A percentile compares a stretch with the other conserved stretches of the same genome.
These are phyloP conservation scores for Eutreptiella sp. DNA, from an alignment of 208 protist genomes.

Conservation along the genomic window DNA sequence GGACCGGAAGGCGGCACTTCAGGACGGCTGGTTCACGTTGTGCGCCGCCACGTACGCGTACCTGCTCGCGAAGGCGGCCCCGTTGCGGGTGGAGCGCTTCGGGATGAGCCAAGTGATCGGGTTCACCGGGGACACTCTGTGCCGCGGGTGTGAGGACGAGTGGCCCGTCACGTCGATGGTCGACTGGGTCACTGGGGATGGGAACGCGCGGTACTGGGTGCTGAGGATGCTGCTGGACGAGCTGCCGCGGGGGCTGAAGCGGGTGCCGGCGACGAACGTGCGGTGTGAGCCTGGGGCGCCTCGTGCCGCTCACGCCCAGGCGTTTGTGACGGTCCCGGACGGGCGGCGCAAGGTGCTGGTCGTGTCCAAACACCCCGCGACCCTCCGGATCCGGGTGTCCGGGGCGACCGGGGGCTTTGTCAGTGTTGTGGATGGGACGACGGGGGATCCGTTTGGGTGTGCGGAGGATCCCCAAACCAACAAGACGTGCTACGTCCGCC, in stretches of 20 bases:
- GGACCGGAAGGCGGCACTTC: too few relatives aligned
- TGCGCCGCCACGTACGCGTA: conserved; percentile 1
- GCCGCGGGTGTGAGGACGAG: neutral
- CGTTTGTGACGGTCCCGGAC: neutral
- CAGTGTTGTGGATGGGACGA: neutral
- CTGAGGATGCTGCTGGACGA: conserved; percentile 17
- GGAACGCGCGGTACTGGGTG: conserved; percentile 20
- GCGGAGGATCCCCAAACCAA: too few relatives aligned
- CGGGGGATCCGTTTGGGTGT: neutral
- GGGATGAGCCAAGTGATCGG: neutral
- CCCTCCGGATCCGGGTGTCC: neutral
- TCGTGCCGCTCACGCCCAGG: too few relatives aligned
- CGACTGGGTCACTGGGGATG: conserved; percentile 12
- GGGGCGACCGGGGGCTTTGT: neutral
- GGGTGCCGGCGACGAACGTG: neutral
- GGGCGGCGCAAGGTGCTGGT: neutral
- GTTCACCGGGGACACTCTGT: neutral
- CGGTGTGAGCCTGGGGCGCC: neutral
- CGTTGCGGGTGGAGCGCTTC: neutral
- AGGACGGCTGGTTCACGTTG: neutral
- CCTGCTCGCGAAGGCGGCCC: conserved; percentile 1
- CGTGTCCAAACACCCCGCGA: neutral
- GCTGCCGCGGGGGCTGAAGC: neutral
- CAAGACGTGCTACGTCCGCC: neutral
- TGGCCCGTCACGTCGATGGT: conserved; percentile 12